These are phyloP conservation scores for Fusarium dlaminii DNA, from an alignment of 2,329 filamentous ascomycete species.

Conservation along the genomic window DNA sequence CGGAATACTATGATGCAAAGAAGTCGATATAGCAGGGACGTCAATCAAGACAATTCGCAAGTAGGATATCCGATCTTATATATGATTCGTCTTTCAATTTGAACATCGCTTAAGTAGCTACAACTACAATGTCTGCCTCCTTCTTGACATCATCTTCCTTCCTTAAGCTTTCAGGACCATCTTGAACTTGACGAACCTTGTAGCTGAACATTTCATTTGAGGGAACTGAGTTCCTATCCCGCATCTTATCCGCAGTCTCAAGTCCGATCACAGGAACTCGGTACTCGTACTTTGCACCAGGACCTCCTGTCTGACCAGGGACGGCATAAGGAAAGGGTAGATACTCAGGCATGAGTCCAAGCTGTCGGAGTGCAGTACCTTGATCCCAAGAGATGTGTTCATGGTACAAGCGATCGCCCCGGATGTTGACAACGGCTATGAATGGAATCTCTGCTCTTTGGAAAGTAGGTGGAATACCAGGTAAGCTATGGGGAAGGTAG, in stretches of 20 bases:
- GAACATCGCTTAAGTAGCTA: background rate
- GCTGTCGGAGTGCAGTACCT: conserved; percentile 67
- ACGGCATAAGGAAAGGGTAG: conserved; percentile 69
- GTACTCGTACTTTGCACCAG: conserved; percentile 42
- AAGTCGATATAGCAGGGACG: background rate
- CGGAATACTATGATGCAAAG: background rate
- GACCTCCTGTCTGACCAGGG: conserved; percentile 41
- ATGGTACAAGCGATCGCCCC: conserved; percentile 70
- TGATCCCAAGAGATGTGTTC: conserved; percentile 78
- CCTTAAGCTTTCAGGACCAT: background rate
- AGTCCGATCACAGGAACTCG: conserved; percentile 46
- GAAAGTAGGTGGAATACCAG: conserved; percentile 65
- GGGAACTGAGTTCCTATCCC: conserved; percentile 40
- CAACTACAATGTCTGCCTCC: background rate
- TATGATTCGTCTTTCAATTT: background rate
- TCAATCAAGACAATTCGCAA: rapidly evolving
- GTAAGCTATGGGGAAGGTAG: conserved; percentile 47
- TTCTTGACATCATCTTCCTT: background rate
- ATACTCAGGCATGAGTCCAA: conserved; percentile 66
- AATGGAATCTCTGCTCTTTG: conserved; percentile 66
- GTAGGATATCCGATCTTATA: rapidly evolving
- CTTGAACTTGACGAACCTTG: background rate
- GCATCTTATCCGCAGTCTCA: conserved; percentile 47
- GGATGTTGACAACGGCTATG: conserved; percentile 69
- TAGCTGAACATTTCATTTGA: conserved; percentile 46